Evolutionary conservation across 345 rosid species (phyloP).

Genomic region (Salix viminalis): DNA sequence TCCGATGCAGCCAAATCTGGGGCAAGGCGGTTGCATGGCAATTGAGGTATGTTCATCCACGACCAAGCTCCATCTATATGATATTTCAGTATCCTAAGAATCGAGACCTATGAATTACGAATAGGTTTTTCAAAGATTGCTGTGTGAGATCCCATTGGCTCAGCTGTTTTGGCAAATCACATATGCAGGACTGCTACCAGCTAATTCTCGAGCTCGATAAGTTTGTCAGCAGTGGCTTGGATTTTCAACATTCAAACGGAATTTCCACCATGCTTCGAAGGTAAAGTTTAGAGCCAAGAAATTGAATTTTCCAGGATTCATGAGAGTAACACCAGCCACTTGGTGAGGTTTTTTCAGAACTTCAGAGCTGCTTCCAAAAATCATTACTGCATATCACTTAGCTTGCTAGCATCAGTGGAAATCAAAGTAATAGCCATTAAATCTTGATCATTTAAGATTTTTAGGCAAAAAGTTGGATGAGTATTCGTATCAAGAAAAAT

Average conservation of each 20-base stretch:
- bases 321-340: background rate
- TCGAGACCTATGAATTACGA: background rate
- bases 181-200: conserved; percentile 24
- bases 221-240: background rate
- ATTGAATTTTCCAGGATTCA: background rate
- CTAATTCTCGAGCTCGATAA: conserved; percentile 18
- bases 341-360: background rate
- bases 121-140: background rate
- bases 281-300: background rate
- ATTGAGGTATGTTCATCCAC: conserved; percentile 19
- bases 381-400: background rate
- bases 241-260: conserved; percentile 1
- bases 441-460: background rate
- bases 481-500: background rate
- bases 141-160: background rate
- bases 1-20: conserved; percentile 28
- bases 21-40: conserved; percentile 29
- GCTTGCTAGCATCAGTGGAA: background rate
- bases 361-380: background rate
- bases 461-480: background rate
- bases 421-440: background rate
- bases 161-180: background rate
- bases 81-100: background rate
- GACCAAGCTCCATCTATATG: background rate
- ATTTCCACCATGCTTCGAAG: conserved; percentile 17